These are phyloP conservation scores for Hamigera avellanea DNA, from an alignment of 495 filamentous ascomycete species.

Conservation along the genomic window DNA sequence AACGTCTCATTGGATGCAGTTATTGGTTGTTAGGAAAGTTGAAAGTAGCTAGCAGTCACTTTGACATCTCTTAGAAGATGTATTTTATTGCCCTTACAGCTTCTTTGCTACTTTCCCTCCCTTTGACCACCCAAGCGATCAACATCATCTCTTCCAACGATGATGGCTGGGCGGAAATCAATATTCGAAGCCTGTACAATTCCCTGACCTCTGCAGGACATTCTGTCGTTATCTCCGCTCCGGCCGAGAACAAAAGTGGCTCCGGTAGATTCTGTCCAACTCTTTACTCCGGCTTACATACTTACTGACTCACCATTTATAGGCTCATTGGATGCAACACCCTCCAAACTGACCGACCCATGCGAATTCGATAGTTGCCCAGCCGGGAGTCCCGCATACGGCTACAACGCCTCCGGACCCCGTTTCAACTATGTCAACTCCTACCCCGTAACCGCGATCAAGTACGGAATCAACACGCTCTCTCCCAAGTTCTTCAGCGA, in stretches of 20 bases:
- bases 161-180: constrained; percentile 62
- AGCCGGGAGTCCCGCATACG: constrained; percentile 38
- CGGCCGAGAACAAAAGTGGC: constrained; percentile 55
- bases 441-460: constrained; percentile 52
- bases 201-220: constrained; percentile 40
- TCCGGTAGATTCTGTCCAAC: no score
- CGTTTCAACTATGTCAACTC: constrained; percentile 60
- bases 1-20: no score
- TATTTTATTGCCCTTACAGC: no score
- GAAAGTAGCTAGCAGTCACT: no score
- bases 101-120: no score
- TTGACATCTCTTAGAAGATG: no score
- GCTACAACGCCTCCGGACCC: constrained; percentile 42
- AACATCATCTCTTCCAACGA: constrained; percentile 58
- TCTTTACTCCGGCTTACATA: constrained; percentile 2
- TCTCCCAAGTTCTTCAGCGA: constrained; percentile 36
- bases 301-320: no score
- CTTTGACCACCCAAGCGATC: constrained; percentile 18
- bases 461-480: constrained; percentile 47
- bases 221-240: constrained; percentile 48
- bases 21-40: no score
- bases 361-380: constrained; percentile 53
- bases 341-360: constrained; percentile 24
- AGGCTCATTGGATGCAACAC: constrained; percentile 44
- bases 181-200: constrained; percentile 45